phyloP scores from a whole-genome alignment of 768 basidiomycete genomes.

The Suillus spraguei region DNA sequence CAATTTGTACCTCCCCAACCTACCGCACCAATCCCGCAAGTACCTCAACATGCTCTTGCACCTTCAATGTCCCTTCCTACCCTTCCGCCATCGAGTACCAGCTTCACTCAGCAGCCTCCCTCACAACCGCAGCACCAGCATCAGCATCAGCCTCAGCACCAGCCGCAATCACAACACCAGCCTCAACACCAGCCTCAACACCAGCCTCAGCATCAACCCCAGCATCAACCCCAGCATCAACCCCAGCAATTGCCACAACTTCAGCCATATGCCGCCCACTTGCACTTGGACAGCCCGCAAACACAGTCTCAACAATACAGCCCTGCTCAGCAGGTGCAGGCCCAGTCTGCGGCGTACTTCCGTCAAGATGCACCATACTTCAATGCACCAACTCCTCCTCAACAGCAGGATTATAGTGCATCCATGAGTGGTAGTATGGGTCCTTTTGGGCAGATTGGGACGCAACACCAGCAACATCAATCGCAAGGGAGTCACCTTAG shows the following conservation, averaged over 20 bases:
- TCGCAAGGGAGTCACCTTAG: conserved; percentile 49
- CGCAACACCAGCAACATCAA: conserved; percentile 54
- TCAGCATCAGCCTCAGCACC: conserved; percentile 24
- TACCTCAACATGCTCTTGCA: not conserved
- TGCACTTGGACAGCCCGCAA: conserved; percentile 61
- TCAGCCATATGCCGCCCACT: conserved; percentile 64
- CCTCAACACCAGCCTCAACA: conserved; percentile 11
- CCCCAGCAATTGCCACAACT: conserved; percentile 37
- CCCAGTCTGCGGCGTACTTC: conserved; percentile 50
- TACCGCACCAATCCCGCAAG: conserved; percentile 3
- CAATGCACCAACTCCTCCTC: conserved; percentile 75
- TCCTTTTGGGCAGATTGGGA: conserved; percentile 60
- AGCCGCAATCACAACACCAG: conserved; percentile 17
- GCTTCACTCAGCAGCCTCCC: conserved; percentile 2
- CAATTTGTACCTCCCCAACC: conserved; percentile 5
- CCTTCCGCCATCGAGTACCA: not conserved
- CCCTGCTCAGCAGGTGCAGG: conserved; percentile 40
- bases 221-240: conserved; percentile 18
- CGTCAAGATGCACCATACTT: conserved; percentile 76
- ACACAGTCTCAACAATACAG: conserved; percentile 30
- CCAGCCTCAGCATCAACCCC: conserved; percentile 15
- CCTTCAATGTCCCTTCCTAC: conserved; percentile 7
- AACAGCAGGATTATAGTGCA: conserved; percentile 62
- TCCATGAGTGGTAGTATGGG: conserved; percentile 5
- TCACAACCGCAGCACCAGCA: conserved; percentile 5